Base-by-base conservation (phyloP, 305 asterid genomes). In the Ajuga reptans region DNA sequence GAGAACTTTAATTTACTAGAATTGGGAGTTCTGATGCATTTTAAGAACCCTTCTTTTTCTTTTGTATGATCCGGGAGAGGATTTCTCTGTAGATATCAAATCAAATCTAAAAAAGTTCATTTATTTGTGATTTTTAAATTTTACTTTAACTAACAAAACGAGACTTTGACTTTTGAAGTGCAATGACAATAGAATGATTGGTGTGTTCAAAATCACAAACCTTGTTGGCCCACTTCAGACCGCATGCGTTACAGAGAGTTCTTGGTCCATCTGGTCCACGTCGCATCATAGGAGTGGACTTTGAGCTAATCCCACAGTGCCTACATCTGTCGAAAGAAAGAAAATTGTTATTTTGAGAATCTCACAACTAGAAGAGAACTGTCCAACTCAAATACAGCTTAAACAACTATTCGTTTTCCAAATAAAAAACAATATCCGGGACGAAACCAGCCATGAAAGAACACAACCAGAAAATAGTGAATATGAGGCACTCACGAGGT, bases 211-310 rank as follows among this genome's bases (percentile, higher is more conserved):
- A 47, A 43, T 43, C 12, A 57, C 66, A 66, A 72, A 91, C 96
- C 97, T 91, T 91, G 82, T 83, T 89, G 70, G 97, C 96, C 97
- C 97, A 91, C 82, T 91, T 91, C 64, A 91, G 95, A 50, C 97
- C 97, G 66, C 97, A 91, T 24, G 97, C 97, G 65, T 91, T 91
- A 81, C 97, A 91, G 55, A 91, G 80, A 63, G 96, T 88, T 84
- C 97, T 84, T 24, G 95, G 97, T 72, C 96, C 97, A 69, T 79
- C 86, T 62, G 97, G 97, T 59, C 97, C 97, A 56, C 96, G 97
- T n/a, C 97, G 87, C 97, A 91, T 91, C 96, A 89, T 91, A 47
- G 97, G 97, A 62, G 97, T 91, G 64, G 92, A 72, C 76, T 87
- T 91, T 42, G 97, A 87, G 77, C 92, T 83, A 74, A 81, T 88